phyloP scores from a whole-genome alignment of 2,329 filamentous ascomycete species.

The Fusarium secorum region DNA sequence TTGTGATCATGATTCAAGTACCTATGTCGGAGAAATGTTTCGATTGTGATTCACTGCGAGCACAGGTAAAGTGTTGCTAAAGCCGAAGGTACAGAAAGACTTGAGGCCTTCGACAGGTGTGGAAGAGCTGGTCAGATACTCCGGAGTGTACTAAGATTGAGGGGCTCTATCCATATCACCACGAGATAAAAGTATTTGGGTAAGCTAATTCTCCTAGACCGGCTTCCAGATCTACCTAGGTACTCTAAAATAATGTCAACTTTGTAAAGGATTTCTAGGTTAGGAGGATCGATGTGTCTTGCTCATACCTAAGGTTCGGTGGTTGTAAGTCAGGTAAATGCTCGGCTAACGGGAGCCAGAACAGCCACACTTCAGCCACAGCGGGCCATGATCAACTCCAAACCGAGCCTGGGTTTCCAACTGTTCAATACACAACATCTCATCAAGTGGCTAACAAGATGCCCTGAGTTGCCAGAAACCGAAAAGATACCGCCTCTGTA shows the following conservation, averaged over 20 bases:
- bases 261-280: too few relatives aligned
- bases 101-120: background rate
- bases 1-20: too few relatives aligned
- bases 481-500: slow-evolving; percentile 10
- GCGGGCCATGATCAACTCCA: slow-evolving; percentile 40
- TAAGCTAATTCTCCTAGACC: too few relatives aligned
- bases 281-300: too few relatives aligned
- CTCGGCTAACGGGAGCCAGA: slow-evolving; percentile 35
- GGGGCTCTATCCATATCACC: background rate
- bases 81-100: background rate
- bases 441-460: slow-evolving; percentile 22
- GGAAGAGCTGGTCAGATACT: background rate
- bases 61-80: background rate
- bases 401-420: slow-evolving; percentile 39
- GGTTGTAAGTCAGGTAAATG: slow-evolving; percentile 33
- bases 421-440: slow-evolving; percentile 35
- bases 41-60: too few relatives aligned
- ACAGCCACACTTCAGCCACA: slow-evolving; percentile 40
- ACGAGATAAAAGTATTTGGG: too few relatives aligned
- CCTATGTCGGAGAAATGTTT: too few relatives aligned
- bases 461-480: slow-evolving; percentile 24
- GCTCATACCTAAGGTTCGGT: too few relatives aligned
- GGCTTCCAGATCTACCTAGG: too few relatives aligned
- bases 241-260: too few relatives aligned
- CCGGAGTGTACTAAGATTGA: background rate